Base-by-base conservation (phyloP, 495 filamentous ascomycete species). In the Xylaria cubensis region DNA sequence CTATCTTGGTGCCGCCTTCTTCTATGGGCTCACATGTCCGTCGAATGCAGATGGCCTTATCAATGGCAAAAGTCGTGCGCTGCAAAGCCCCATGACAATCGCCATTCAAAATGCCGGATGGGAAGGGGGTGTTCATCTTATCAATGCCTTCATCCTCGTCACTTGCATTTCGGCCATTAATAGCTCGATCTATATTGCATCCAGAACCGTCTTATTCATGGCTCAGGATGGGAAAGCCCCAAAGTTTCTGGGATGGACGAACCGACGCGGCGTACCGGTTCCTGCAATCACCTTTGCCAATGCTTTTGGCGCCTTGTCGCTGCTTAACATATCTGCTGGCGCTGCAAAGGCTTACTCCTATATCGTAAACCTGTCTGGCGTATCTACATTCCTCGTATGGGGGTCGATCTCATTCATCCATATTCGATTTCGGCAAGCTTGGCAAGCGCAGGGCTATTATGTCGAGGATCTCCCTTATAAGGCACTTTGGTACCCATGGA, bases 111-210 rank as follows among this genome's bases (percentile, higher is more conserved):
- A 88, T 61, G 89, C 88, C 19, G 87, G 87, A 39, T 86, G 86
- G 77, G 77, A 84, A 39, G 79, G 77, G 41, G 87, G 85, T 34
- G 87, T 88, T 13, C 87, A 92, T 71, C 82, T 93, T 5, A 91
- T 93, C 85, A 93, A 93, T 74, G 90, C 86, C 41, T 86, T 93
- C 68, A 92, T 93, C 76, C 84, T 93, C 34, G 82, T 92, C 65
- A 91, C 91, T 36, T 89, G 90, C 67, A 83, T 92, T 39, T 90
- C 88, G n/a, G 90, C 91, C 24, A 87, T 89, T 39, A 93, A 92
- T 79, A 87, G 86, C 36, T 91, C 89, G 2, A 85, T 93, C 41
- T 93, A 93, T 74, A 89, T 92, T 66, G 86, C 86, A 15, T 91
- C 88, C 13, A 85, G 92, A 53, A 92, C 90, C 0, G 72, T 94